phyloP scores from a whole-genome alignment of 2,329 filamentous ascomycete species.

The Tolypocladium tropicale region DNA sequence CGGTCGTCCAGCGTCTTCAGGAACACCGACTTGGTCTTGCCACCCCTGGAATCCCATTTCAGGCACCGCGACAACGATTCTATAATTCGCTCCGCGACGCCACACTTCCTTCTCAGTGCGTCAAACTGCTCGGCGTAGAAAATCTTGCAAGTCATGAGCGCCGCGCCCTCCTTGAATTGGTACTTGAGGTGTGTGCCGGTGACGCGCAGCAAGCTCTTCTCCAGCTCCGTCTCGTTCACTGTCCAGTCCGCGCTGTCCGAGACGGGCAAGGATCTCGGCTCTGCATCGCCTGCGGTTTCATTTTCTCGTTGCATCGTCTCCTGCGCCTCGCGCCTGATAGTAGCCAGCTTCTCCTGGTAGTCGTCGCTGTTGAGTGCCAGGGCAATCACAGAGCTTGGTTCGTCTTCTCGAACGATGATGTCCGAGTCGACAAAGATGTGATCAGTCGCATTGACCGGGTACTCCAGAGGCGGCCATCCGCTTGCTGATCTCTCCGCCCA shows the following conservation, averaged over 20 bases:
- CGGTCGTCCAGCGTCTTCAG: constrained; percentile 93
- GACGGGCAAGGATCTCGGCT: constrained; percentile 17
- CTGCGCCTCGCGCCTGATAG: constrained; percentile 47
- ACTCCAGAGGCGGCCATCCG: constrained; percentile 86
- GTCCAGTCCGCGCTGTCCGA: constrained; percentile 28
- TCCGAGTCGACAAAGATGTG: constrained; percentile 97
- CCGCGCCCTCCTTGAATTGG: constrained; percentile 87
- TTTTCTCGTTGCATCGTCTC: constrained; percentile 27
- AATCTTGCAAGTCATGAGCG: constrained; percentile 94
- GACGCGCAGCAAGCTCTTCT: constrained; percentile 72
- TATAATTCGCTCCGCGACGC: constrained; percentile 84
- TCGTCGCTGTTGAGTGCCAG: constrained; percentile 83
- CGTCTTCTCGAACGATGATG: constrained; percentile 93
- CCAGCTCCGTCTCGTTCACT: constrained; percentile 61
- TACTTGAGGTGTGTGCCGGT: constrained; percentile 94
- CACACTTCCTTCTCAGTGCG: constrained; percentile 83
- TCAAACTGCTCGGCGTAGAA: constrained; percentile 99
- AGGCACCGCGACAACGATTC: constrained; percentile 91
- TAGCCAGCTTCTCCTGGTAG: constrained; percentile 69
- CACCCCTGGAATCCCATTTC: constrained; percentile 96
- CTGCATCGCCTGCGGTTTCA: constrained; percentile 17
- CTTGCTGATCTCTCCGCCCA: constrained; percentile 97
- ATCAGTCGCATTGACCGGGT: constrained; percentile 77
- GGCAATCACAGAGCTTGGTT: constrained; percentile 91
- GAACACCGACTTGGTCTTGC: constrained; percentile 96